A percentile compares a stretch with the other conserved stretches of the same genome.
Conservation (phyloP, 257 asterid genomes). For the Coffea canephora region DNA sequence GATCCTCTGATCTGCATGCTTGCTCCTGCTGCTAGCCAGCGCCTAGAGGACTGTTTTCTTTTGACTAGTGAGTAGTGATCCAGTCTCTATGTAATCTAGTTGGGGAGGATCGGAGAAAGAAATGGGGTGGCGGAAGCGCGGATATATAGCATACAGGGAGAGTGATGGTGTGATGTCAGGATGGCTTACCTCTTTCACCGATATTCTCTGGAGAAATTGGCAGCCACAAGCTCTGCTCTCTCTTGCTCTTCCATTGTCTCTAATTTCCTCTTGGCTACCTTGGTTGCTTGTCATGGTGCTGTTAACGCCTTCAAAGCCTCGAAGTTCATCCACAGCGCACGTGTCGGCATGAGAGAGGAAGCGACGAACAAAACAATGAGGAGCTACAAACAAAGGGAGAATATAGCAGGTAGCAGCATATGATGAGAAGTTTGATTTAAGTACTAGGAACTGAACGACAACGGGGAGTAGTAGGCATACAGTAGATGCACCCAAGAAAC, state of each 20-base stretch:
- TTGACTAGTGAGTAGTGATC: neutral
- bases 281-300: neutral
- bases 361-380: neutral
- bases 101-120: neutral
- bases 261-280: constrained; percentile 4
- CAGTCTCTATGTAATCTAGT: too few relatives aligned
- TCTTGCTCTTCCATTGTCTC: neutral
- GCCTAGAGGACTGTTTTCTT: neutral
- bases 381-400: neutral
- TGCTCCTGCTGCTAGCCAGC: neutral
- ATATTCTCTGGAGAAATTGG: constrained; percentile 12
- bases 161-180: neutral
- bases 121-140: neutral
- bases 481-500: neutral
- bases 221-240: neutral
- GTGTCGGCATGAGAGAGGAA: neutral
- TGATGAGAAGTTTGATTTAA: neutral
- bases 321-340: constrained; percentile 20
- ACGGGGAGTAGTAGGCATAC: neutral
- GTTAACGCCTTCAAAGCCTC: constrained; percentile 6
- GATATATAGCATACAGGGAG: neutral
- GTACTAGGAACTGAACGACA: neutral
- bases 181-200: constrained; percentile 17
- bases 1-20: neutral
- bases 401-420: neutral